Base-by-base conservation (phyloP, 345 rosid species). In the Boechera retrofracta region DNA sequence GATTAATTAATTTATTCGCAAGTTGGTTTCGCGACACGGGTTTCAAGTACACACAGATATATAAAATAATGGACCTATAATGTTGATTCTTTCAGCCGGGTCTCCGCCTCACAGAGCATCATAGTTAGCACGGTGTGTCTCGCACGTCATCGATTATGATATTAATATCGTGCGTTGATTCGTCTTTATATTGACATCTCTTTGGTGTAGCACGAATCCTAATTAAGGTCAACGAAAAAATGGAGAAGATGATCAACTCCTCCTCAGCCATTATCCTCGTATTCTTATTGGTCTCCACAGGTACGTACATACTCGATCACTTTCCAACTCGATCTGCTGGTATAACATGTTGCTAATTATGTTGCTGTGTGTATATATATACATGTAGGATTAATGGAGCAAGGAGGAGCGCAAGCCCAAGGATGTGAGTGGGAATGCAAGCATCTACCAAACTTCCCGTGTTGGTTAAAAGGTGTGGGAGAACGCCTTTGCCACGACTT, bases 351-450 rank as follows among this genome's bases (percentile, higher is more conserved):
- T 38, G 8, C 16, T 6, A 9, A 1, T 4, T 36, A 42, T 36
- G 24, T 33, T 32, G 11, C 0, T 32, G 10, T 21, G 1, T 21
- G 24, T 21, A 21, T 21, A 21, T 21, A 21, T 21, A 21, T 21
- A 21, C 24, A 21, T 21, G 24, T 56, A 70, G 72, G 55, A 38
- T 4, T 64, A 7, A 24, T 42, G 21, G 63, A 66, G 39, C 53
- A 47, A 44, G 77, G 77, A 39, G 76, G 65, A 66, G 81, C 67
- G 13, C 76, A 73, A 54, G 53, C 61, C 11, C 54, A 65, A 64
- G 54, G 62, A 44, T 77, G 81, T 13, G 21, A 48, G 29, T 77
- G 81, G 69, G 73, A 65, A 31, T 64, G 81, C 73, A 32, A 56
- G 55, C 36, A 18, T 42, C 72, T 77, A 49, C 77, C 77, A 57